Conservation (phyloP, 257 asterid genomes). For the Buddleja alternifolia region DNA sequence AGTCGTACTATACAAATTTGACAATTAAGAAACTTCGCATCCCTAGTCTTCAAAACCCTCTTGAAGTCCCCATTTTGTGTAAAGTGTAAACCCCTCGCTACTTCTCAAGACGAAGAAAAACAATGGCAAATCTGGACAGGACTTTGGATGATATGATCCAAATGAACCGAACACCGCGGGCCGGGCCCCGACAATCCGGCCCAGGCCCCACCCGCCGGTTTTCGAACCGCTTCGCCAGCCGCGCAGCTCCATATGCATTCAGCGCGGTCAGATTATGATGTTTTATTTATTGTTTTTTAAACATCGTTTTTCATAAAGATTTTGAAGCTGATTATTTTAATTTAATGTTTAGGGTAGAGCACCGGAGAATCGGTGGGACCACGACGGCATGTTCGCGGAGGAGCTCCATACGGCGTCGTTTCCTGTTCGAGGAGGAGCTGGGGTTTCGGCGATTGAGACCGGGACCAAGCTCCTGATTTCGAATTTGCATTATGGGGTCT, state of each 20-base stretch:
- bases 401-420: slow-evolving; percentile 17
- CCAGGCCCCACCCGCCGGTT: slow-evolving; percentile 27
- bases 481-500: slow-evolving; percentile 52
- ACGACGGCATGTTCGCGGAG: slow-evolving; percentile 24
- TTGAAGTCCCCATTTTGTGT: not conserved
- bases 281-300: not conserved
- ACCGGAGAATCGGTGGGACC: slow-evolving; percentile 28
- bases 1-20: too few species aligned
- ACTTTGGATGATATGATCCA: slow-evolving; percentile 48
- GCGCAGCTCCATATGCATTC: slow-evolving; percentile 35
- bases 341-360: slow-evolving; percentile 19
- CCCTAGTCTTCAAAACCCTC: slow-evolving; percentile 5
- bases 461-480: slow-evolving; percentile 54
- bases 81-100: not conserved
- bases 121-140: slow-evolving; percentile 48
- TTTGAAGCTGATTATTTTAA: slow-evolving; percentile 7
- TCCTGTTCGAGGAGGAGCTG: slow-evolving; percentile 17
- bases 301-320: not conserved
- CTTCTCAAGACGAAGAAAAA: not conserved
- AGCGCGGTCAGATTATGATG: slow-evolving; percentile 25
- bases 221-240: slow-evolving; percentile 29
- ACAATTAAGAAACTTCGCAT: not conserved
- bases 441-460: slow-evolving; percentile 22
- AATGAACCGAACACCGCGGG: slow-evolving; percentile 26
- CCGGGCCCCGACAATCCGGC: slow-evolving; percentile 7